Evolutionary conservation across 2,329 filamentous ascomycete genomes (phyloP), one percentile per base, ranked within the genome.

Genomic region (Alternaria sp.): DNA sequence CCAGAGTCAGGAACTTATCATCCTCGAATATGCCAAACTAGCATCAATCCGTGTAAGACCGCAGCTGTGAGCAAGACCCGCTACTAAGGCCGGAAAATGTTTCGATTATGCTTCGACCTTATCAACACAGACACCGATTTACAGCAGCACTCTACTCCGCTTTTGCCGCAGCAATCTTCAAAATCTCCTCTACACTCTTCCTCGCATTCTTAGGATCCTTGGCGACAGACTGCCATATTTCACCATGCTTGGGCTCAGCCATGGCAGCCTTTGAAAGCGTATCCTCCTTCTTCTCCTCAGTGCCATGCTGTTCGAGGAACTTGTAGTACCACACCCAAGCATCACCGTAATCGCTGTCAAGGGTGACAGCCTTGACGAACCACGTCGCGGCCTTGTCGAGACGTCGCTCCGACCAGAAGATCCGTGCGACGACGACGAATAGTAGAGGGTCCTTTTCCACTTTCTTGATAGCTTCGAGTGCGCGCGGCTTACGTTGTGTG

Each of bases 321-420:
- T 94, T 94, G 79, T 93, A 95, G 79, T 97, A 99, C 94, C 94
- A 99, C 20, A 93, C 94, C 96, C 96, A 99, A 11, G 89, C 92
- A 81, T 99, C 96, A 52, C 95, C 95, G 52, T 89, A 82, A 77
- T 98, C 94, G 36, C 90, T 88, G 74, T 99, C 93, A 12, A 95
- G 83, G 55, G 97, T 85, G 57, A 97, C 89, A 0, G 95, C 95
- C 81, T 97, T 97, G 81, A 97, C 93, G 78, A 99, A 99, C 95
- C 95, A 99, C 66, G 88, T 94, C 79, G 94, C 91, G 3, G 95
- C 94, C 79, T 97, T 97, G 69, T 98, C 95, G 25, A 99, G 85
- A 75, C 90, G 90, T 57, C 95, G 87, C 81, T 99, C 95, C 10
- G 87, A 89, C 95, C 95, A 99, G 82, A 99, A 97, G 68, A 98